Conservation (phyloP, 176 grass and related monocot species). For the Musa acuminata region DNA sequence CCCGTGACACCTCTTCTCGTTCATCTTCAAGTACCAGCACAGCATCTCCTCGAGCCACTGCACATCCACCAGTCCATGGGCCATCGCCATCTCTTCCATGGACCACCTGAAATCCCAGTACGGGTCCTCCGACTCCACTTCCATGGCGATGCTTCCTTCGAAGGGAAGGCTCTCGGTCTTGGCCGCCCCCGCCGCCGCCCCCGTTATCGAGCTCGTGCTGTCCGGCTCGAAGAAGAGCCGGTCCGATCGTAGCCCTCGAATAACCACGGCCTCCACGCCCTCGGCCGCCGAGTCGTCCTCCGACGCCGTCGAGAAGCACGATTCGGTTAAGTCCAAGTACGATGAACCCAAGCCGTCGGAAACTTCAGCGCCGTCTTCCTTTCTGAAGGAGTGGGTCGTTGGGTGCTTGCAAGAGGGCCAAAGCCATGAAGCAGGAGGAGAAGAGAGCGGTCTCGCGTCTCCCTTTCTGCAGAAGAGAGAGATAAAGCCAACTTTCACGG, state of each 20-base stretch:
- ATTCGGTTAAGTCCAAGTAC: neutral
- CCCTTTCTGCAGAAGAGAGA: neutral
- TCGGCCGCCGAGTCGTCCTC: neutral
- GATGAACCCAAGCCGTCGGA: neutral
- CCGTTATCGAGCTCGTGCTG: neutral
- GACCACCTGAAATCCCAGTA: constrained; percentile 6
- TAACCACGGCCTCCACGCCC: neutral
- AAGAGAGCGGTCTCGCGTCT: neutral
- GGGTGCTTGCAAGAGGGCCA: neutral
- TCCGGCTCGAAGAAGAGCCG: constrained; percentile 4
- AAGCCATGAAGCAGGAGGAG: neutral
- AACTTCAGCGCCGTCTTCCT: neutral
- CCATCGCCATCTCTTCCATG: constrained; percentile 11
- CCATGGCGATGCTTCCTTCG: constrained; percentile 6
- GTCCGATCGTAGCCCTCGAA: neutral
- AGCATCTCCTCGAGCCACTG: constrained; percentile 8
- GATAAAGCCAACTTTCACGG: neutral
- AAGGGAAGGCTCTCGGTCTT: neutral
- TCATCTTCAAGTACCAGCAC: constrained; percentile 11
- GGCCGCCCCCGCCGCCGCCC: neutral
- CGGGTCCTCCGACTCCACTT: constrained; percentile 8
- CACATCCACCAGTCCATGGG: neutral
- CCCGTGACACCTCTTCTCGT: neutral
- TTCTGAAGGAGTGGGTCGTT: constrained; percentile 1
- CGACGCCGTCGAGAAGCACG: neutral